Conservation (phyloP, 1,139 yeast species). For the Candida neerlandica region DNA sequence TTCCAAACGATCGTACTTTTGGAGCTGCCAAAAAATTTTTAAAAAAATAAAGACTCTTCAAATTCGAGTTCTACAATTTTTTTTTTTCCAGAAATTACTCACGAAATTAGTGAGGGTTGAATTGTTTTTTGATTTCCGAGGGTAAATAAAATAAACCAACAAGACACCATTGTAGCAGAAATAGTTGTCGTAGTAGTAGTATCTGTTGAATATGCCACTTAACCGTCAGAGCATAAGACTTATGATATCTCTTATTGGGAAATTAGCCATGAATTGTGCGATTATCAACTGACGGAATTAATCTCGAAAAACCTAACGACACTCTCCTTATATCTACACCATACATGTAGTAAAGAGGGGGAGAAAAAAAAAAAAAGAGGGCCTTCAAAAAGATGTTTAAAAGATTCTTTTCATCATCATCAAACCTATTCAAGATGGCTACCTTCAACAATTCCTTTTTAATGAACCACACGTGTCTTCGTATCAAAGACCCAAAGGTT, state of each 20-base stretch:
- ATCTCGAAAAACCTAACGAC: not conserved
- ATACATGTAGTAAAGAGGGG: not conserved
- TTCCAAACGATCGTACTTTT: not conserved
- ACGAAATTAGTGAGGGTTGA: not conserved
- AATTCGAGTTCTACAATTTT: too few species aligned
- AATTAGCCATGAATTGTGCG: too few species aligned
- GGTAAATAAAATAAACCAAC: not conserved
- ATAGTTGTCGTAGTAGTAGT: not conserved
- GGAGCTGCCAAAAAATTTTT: slow-evolving; percentile 1
- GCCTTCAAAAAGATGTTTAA: slow-evolving; percentile 1
- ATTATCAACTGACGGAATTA: too few species aligned
- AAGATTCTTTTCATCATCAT: slow-evolving; percentile 4
- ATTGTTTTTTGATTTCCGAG: not conserved
- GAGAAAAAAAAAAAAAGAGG: slow-evolving; percentile 1
- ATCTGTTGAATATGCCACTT: too few species aligned
- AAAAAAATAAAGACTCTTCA: not conserved
- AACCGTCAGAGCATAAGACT: too few species aligned
- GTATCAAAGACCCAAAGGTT: slow-evolving; percentile 79
- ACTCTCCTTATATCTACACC: not conserved
- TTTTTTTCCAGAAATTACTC: too few species aligned
- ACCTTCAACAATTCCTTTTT: slow-evolving; percentile 38
- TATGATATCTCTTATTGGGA: too few species aligned
- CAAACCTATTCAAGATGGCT: slow-evolving; percentile 27
- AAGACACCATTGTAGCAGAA: not conserved
- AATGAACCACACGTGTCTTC: slow-evolving; percentile 74